These are phyloP conservation scores for Capsicum rhomboideum DNA, from an alignment of 257 asterid species.

Conservation along the genomic window DNA sequence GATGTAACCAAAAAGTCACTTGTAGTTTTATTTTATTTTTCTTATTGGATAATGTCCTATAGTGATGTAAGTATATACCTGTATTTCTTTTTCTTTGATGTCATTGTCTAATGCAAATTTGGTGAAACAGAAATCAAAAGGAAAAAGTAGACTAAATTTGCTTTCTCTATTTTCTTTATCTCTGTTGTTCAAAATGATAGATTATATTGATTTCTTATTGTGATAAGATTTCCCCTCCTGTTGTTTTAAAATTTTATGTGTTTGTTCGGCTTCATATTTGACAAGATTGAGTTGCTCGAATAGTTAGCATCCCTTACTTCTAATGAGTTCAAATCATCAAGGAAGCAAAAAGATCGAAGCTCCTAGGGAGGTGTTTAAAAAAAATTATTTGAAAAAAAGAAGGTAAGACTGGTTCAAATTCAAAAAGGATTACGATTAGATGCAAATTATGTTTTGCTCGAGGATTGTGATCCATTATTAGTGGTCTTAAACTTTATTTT, in stretches of 20 bases:
- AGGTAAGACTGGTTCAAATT: background rate
- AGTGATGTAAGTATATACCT: background rate
- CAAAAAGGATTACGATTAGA: background rate
- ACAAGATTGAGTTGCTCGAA: too few relatives aligned
- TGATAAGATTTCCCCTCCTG: too few relatives aligned
- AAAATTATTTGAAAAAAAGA: too few relatives aligned
- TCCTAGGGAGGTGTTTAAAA: too few relatives aligned
- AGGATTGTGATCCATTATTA: background rate
- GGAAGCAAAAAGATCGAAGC: too few relatives aligned
- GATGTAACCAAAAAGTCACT: background rate
- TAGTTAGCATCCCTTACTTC: too few relatives aligned
- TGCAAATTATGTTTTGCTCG: background rate
- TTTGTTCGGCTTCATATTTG: too few relatives aligned
- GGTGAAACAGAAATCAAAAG: background rate
- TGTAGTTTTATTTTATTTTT: background rate
- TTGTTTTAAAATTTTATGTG: too few relatives aligned
- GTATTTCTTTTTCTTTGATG: background rate
- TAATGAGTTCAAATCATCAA: too few relatives aligned
- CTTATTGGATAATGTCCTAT: background rate
- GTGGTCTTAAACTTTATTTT: background rate
- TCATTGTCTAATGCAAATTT: background rate
- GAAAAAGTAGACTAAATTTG: background rate
- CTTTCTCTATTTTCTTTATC: background rate
- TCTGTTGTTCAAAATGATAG: background rate
- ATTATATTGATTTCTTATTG: background rate